Evolutionary conservation across 1,284 basidiomycete species (phyloP), one percentile per base, ranked within the genome.

Genomic region (Fomes fomentarius): DNA sequence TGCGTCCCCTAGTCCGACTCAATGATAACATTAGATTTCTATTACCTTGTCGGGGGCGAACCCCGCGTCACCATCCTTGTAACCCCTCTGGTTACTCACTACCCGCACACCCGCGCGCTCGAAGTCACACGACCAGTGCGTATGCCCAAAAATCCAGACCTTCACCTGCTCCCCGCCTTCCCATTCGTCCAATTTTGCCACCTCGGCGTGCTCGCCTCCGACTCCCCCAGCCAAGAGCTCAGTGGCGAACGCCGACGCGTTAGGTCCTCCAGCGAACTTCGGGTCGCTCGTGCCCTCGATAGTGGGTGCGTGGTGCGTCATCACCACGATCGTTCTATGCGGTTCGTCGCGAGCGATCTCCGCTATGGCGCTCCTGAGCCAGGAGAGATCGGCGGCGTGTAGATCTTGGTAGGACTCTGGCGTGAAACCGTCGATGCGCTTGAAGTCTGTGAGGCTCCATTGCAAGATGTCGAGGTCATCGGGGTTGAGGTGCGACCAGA

Each of bases 241-340:
- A 8, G 70, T 74, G 12, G 69, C 66, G 59, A 73, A 75, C 25
- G 70, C 75, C 31, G 68, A 70, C 51, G 56, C 64, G 1, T 61
- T 64, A 14, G 66, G 64, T 12, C 62, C 58, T 7, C 58, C 67
- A 3, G 52, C 49, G 56, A 60, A 69, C 50, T 63, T 67, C 17
- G 72, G 71, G 48, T 73, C 64, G 21, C 64, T 56, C 10, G 71
- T 74, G n/a, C 68, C 72, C 10, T 61, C 56, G 22, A 65, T 55
- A 8, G 74, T 74, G 11, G 74, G 75, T 3, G 72, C 73, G 54
- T 75, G 72, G 53, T 76, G 75, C 14, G 73, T 74, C 55, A 76
- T 69, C 12, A 75, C 63, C 24, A 72, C 57, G 15, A 74, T 57
- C 25, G 60, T 52, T n/a, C 73, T 60, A n/a, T 64, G 51, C 1